These are phyloP conservation scores for Mrakia gelida DNA, from an alignment of 768 basidiomycete species.

Conservation along the genomic window DNA sequence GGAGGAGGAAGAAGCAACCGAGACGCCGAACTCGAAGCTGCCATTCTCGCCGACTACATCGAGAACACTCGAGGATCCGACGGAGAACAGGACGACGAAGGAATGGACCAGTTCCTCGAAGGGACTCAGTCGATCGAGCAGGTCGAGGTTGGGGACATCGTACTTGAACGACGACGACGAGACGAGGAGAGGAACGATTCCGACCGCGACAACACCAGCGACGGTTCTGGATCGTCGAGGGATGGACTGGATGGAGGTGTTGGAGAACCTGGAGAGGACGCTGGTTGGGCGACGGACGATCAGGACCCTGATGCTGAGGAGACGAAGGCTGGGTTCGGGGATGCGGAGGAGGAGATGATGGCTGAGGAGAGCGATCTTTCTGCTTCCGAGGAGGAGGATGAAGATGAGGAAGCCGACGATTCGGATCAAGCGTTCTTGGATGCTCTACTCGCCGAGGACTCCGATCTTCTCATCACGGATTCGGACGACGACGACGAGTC, in stretches of 20 bases:
- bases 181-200: slow-evolving; percentile 22
- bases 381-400: background rate
- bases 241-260: background rate
- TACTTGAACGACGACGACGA: slow-evolving; percentile 12
- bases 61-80: slow-evolving; percentile 30
- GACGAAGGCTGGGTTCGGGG: slow-evolving; percentile 14
- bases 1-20: background rate
- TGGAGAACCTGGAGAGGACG: slow-evolving; percentile 15
- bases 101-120: slow-evolving; percentile 28
- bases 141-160: slow-evolving; percentile 30
- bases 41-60: slow-evolving; percentile 33
- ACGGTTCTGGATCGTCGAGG: background rate
- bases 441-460: slow-evolving; percentile 25
- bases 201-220: background rate
- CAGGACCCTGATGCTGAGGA: slow-evolving; percentile 26
- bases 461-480: slow-evolving; percentile 1
- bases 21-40: slow-evolving; percentile 29
- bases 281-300: slow-evolving; percentile 32
- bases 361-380: slow-evolving; percentile 18
- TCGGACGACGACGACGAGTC: slow-evolving; percentile 33
- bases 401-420: slow-evolving; percentile 28
- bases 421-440: slow-evolving; percentile 31
- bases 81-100: slow-evolving; percentile 30
- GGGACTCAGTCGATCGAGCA: slow-evolving; percentile 16
- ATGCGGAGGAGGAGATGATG: slow-evolving; percentile 27